phyloP scores from a whole-genome alignment of 306 rosid species.

The Ziziphus jujuba region DNA sequence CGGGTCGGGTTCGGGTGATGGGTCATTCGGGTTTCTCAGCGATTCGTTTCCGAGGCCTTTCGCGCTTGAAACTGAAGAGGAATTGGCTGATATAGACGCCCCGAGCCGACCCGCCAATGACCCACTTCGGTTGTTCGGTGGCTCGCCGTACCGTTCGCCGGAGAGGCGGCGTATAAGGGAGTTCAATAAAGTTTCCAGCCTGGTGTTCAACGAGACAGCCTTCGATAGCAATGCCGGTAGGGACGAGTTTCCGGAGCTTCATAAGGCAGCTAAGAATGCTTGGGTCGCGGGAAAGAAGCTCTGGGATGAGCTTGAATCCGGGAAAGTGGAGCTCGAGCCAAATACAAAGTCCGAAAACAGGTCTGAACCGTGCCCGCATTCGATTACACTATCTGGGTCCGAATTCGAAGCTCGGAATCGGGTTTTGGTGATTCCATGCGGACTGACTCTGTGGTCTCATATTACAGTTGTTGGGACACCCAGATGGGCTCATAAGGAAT shows the following conservation, averaged over 20 bases:
- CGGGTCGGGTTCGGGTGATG: slow-evolving; percentile 42
- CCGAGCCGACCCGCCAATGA: slow-evolving; percentile 32
- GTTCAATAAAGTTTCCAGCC: slow-evolving; percentile 58
- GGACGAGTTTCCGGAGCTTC: slow-evolving; percentile 51
- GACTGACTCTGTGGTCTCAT: slow-evolving; percentile 87
- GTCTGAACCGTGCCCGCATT: slow-evolving; percentile 64
- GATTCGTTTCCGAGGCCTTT: slow-evolving; percentile 53
- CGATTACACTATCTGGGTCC: slow-evolving; percentile 58
- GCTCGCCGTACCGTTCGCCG: slow-evolving; percentile 28
- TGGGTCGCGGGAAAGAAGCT: slow-evolving; percentile 66
- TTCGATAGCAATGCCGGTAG: slow-evolving; percentile 30
- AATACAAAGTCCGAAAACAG: slow-evolving; percentile 41
- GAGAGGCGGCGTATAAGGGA: slow-evolving; percentile 40
- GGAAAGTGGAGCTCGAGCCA: slow-evolving; percentile 23
- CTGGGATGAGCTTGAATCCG: slow-evolving; percentile 69
- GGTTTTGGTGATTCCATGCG: slow-evolving; percentile 75
- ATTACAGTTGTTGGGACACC: slow-evolving; percentile 92
- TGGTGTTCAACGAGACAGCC: slow-evolving; percentile 53
- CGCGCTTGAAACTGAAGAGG: slow-evolving; percentile 34
- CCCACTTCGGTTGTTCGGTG: slow-evolving; percentile 33
- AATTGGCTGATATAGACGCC: slow-evolving; percentile 27
- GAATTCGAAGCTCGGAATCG: slow-evolving; percentile 46
- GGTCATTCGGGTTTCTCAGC: slow-evolving; percentile 36
- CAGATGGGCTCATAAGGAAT: slow-evolving; percentile 72
- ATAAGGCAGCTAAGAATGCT: slow-evolving; percentile 64